phyloP scores from a whole-genome alignment of 148 eudicot genomes.

The Rhododendron kiyosumense region DNA sequence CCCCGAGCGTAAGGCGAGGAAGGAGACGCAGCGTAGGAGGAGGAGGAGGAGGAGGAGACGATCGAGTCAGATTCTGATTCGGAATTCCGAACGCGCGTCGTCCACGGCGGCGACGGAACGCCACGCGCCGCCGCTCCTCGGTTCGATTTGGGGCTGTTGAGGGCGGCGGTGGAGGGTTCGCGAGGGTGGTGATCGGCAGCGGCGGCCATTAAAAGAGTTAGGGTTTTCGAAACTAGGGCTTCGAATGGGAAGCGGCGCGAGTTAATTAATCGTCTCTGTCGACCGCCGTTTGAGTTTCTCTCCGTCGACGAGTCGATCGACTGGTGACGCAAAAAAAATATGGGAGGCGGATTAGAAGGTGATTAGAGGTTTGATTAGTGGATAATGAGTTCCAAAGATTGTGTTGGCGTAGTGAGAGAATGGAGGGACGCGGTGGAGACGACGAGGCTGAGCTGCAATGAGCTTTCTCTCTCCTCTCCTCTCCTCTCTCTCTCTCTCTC shows the following conservation, averaged over 20 bases:
- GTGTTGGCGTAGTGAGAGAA: not conserved
- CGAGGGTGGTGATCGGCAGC: constrained; percentile 16
- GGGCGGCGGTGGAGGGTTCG: not conserved
- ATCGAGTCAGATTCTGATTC: constrained; percentile 26
- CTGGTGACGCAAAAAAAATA: not conserved
- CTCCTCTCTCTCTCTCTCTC: not conserved
- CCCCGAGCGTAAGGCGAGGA: constrained; percentile 7
- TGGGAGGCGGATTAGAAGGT: not conserved
- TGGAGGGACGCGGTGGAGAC: constrained; percentile 5
- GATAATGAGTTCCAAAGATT: constrained; percentile 13
- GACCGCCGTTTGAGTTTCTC: not conserved
- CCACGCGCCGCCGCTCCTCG: constrained; percentile 14
- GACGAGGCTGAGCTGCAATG: constrained; percentile 4
- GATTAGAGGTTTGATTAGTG: not conserved
- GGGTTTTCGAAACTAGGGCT: constrained; percentile 22
- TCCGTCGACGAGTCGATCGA: constrained; percentile 9
- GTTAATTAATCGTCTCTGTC: constrained; percentile 6
- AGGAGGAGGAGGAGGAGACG: constrained; percentile 17
- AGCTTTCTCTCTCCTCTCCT: constrained; percentile 10
- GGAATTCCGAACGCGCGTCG: constrained; percentile 26
- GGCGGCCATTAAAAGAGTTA: constrained; percentile 28
- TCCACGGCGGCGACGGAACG: constrained; percentile 42
- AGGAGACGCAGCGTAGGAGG: constrained; percentile 1
- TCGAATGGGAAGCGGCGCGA: constrained; percentile 3
- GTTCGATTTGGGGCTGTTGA: constrained; percentile 16